Conservation (phyloP, 2,329 filamentous ascomycete genomes). For the Chaetoscypha palmicola region DNA sequence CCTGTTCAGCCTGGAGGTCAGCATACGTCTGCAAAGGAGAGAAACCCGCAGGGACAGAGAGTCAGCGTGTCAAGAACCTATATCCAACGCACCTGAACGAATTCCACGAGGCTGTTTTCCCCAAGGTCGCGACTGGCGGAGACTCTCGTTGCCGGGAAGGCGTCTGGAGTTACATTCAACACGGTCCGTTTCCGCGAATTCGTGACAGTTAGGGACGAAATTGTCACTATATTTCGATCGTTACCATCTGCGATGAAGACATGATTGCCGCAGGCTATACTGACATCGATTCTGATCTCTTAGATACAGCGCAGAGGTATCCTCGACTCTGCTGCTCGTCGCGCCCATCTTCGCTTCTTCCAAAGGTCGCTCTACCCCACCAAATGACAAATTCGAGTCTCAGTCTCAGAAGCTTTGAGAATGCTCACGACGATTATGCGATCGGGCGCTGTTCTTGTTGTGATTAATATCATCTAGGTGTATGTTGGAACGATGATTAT, state of each 20-base stretch:
- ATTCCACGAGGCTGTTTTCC: slow-evolving; percentile 76
- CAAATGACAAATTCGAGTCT: slow-evolving; percentile 12
- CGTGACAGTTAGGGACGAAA: slow-evolving; percentile 75
- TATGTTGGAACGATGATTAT: slow-evolving; percentile 20
- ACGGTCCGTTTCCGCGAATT: slow-evolving; percentile 73
- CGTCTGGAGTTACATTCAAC: slow-evolving; percentile 74
- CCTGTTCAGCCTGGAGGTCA: slow-evolving; percentile 45
- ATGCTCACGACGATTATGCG: slow-evolving; percentile 15
- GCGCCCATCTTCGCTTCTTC: slow-evolving; percentile 65
- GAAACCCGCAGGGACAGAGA: background rate
- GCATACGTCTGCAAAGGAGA: slow-evolving; percentile 11
- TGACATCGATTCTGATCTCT: slow-evolving; percentile 88
- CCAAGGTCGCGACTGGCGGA: slow-evolving; percentile 62
- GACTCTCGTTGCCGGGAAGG: slow-evolving; percentile 77
- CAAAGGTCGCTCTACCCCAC: slow-evolving; percentile 27
- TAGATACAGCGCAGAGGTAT: slow-evolving; percentile 72
- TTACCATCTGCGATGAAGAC: slow-evolving; percentile 10
- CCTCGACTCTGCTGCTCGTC: slow-evolving; percentile 82
- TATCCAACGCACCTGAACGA: slow-evolving; percentile 64
- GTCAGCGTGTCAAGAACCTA: background rate
- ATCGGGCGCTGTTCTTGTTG: slow-evolving; percentile 20
- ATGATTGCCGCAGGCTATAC: slow-evolving; percentile 32
- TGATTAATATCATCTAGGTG: slow-evolving; percentile 27
- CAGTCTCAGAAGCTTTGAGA: background rate
- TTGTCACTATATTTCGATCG: slow-evolving; percentile 56